Conservation (phyloP, 2,329 filamentous ascomycete genomes). For the Colletotrichum godetiae region DNA sequence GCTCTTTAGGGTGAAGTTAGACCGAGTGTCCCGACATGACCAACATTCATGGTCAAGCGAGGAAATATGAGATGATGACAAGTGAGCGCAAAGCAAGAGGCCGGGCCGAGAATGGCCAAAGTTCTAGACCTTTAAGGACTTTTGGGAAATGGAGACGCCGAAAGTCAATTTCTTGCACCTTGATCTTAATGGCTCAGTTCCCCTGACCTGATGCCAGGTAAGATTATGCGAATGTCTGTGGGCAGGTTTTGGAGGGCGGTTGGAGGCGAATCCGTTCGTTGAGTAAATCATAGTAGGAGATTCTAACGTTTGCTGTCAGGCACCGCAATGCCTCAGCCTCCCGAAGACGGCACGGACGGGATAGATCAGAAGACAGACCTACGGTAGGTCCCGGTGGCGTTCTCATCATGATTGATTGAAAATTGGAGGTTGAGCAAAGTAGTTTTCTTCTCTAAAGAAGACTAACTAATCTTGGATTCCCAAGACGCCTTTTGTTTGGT, state of each 20-base stretch:
- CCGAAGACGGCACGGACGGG: not conserved
- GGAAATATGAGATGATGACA: not conserved
- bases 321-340: not conserved
- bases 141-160: not conserved
- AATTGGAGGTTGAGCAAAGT: not conserved
- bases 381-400: not conserved
- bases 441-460: not conserved
- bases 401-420: not conserved
- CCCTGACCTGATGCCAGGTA: not conserved
- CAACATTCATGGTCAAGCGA: not conserved
- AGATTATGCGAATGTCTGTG: constrained; percentile 21
- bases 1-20: not conserved
- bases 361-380: not conserved
- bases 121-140: not conserved
- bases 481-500: not conserved
- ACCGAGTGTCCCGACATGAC: not conserved
- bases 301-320: not conserved
- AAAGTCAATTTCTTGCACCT: not conserved
- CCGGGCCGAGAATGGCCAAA: not conserved
- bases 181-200: not conserved
- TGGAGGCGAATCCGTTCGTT: not conserved
- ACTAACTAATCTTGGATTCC: not conserved
- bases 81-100: not conserved
- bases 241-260: not conserved
- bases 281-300: not conserved